Evolutionary conservation across 2,329 filamentous ascomycete species (phyloP), one percentile per base, ranked within the genome.

Genomic region (Helotiales sp.): DNA sequence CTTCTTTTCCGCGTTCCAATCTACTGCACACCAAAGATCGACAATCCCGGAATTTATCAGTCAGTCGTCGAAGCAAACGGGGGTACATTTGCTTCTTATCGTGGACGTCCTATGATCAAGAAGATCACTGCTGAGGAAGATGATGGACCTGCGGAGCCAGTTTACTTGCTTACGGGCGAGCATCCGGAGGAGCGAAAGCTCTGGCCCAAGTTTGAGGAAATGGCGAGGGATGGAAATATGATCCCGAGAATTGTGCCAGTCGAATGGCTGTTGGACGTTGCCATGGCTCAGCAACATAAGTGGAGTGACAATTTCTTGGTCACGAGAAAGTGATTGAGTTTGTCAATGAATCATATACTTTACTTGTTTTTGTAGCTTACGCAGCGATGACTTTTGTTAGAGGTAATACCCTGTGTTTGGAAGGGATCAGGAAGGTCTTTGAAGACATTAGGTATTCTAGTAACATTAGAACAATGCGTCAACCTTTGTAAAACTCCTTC

Each of bases 241-340:
- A 86, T 89, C 71, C 90, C 94, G 2, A 85, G 91, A 62, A 89
- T 99, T 47, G 93, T 97, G 26, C 87, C 86, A 55, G 87, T 91
- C 2, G 94, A 99, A 77, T 99, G 96, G 96, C 79, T 99, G 74
- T 82, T 99, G 65, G 91, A 94, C 75, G 89, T 93, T 67, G 93
- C 93, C 4, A 95, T 99, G 92, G 89, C 87, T 74, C 96, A 99
- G 80, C 85, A 93, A 78, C 82, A 96, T 70, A 83, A 83, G n/a
- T 90, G 88, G 78, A 83, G 89, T 65, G 81, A 89, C 47, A 86
- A 84, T 72, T 93, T 92, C 76, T 77, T 89, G 22, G 50, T 66
- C 26, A 65, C 47, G 32, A 54, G 50, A 8, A 54, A 45, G 24
- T 55, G 30, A 54, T 62, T 15, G 5, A 52, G 43, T 24, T 22